A percentile compares a stretch with the other conserved stretches of the same genome.
Conservation (phyloP, 352 stramenopile genomes). For the Phytopythium aichiense region DNA sequence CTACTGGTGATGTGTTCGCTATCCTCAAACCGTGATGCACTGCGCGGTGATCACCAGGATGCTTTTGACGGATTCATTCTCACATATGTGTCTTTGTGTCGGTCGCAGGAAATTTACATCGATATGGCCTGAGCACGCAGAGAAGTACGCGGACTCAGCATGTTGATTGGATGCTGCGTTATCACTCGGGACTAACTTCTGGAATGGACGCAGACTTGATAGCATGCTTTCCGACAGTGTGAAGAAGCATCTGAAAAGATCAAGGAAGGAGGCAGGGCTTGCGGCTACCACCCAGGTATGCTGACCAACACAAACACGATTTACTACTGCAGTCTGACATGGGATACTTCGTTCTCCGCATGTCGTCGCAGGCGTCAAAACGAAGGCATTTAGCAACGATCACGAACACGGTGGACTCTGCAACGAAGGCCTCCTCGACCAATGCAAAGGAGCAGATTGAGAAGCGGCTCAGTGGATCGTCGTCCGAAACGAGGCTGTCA, state of each 20-base stretch:
- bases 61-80: no score
- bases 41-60: no score
- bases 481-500: not conserved
- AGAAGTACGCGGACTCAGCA: slow-evolving; percentile 20
- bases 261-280: slow-evolving; percentile 26
- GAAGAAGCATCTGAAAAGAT: slow-evolving; percentile 65
- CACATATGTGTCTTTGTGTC: not conserved
- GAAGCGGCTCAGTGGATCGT: not conserved
- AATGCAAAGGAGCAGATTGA: not conserved
- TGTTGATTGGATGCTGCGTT: not conserved
- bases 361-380: slow-evolving; percentile 31
- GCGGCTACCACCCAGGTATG: slow-evolving; percentile 24
- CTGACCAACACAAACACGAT: not conserved
- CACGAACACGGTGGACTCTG: slow-evolving; percentile 41
- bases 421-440: slow-evolving; percentile 19
- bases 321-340: not conserved
- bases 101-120: slow-evolving; percentile 38
- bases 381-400: slow-evolving; percentile 54
- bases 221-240: slow-evolving; percentile 36
- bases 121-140: slow-evolving; percentile 40
- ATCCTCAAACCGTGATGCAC: not conserved
- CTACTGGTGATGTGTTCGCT: slow-evolving; percentile 40
- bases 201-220: slow-evolving; percentile 28
- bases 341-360: not conserved
- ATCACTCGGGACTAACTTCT: not conserved